Evolutionary conservation across 306 rosid species (phyloP).

Genomic region (Urtica urens): DNA sequence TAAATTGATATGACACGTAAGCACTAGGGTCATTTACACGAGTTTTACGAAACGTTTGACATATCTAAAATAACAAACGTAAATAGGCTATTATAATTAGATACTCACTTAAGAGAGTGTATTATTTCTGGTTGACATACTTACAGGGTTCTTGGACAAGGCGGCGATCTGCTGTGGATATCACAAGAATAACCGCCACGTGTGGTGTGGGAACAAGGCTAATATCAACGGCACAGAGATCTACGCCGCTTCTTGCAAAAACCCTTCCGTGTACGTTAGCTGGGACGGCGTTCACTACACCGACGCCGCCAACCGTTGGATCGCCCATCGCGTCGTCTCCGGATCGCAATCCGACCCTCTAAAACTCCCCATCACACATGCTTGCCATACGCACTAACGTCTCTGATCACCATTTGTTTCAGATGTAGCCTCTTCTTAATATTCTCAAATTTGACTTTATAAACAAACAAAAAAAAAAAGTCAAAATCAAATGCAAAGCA

Average conservation of each 20-base stretch:
- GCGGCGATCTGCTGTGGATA: conserved; percentile 59
- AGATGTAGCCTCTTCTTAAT: too few species aligned
- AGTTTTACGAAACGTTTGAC: too few species aligned
- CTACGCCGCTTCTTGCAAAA: conserved; percentile 45
- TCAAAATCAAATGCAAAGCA: too few species aligned
- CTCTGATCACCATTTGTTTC: neutral
- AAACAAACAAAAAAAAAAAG: too few species aligned
- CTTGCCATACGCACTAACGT: conserved; percentile 29
- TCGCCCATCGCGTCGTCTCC: conserved; percentile 32
- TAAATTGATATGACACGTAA: too few species aligned
- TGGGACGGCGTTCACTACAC: conserved; percentile 94
- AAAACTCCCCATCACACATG: conserved; percentile 28
- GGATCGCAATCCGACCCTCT: conserved; percentile 65
- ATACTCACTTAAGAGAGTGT: too few species aligned
- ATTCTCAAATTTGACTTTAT: too few species aligned
- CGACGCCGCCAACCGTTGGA: conserved; percentile 71
- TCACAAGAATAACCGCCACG: conserved; percentile 34
- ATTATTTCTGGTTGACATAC: too few species aligned
- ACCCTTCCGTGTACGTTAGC: conserved; percentile 59
- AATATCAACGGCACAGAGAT: conserved; percentile 38
- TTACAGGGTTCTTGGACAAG: conserved; percentile 51
- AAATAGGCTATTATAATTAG: too few species aligned
- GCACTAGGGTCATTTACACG: too few species aligned
- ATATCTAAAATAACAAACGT: too few species aligned
- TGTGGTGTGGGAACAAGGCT: conserved; percentile 48